Conservation (phyloP, 768 basidiomycete species). For the Sarcomyxa edulis region DNA sequence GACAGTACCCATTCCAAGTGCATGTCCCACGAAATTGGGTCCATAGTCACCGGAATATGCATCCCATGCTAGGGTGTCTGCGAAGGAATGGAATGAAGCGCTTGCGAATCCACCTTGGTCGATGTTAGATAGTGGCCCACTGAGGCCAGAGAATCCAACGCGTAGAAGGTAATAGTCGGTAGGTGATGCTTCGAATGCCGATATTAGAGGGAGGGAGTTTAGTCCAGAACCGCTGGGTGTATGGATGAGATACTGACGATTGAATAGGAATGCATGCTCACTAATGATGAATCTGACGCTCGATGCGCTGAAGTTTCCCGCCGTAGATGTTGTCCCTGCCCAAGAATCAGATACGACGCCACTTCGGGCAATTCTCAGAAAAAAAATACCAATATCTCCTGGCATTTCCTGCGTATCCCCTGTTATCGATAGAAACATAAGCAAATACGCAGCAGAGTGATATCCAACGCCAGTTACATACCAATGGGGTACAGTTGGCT, state of each 20-base stretch:
- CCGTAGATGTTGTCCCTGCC: slow-evolving; percentile 53
- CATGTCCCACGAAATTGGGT: slow-evolving; percentile 51
- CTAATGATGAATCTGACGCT: slow-evolving; percentile 56
- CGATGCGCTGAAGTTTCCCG: slow-evolving; percentile 48
- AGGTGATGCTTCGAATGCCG: slow-evolving; percentile 40
- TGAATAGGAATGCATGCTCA: no score
- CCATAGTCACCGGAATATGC: slow-evolving; percentile 57
- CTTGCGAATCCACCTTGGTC: slow-evolving; percentile 53
- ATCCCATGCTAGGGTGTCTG: slow-evolving; percentile 53
- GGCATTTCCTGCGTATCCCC: slow-evolving; percentile 57
- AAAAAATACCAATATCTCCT: slow-evolving; percentile 44
- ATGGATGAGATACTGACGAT: no score
- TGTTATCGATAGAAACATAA: no score
- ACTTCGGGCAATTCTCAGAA: neutral
- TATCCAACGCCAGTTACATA: no score
- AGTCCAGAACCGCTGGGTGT: slow-evolving; percentile 53
- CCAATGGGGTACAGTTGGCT: slow-evolving; percentile 55
- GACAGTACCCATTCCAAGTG: slow-evolving; percentile 42
- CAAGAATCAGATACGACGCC: slow-evolving; percentile 2
- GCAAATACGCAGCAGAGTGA: no score
- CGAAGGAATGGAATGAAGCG: slow-evolving; percentile 57
- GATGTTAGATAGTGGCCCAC: slow-evolving; percentile 50
- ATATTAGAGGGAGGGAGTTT: slow-evolving; percentile 49
- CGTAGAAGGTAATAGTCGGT: slow-evolving; percentile 47
- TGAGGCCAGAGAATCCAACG: slow-evolving; percentile 45